These are phyloP conservation scores for Ephemerocybe angulata DNA, from an alignment of 768 basidiomycete genomes.

Conservation along the genomic window DNA sequence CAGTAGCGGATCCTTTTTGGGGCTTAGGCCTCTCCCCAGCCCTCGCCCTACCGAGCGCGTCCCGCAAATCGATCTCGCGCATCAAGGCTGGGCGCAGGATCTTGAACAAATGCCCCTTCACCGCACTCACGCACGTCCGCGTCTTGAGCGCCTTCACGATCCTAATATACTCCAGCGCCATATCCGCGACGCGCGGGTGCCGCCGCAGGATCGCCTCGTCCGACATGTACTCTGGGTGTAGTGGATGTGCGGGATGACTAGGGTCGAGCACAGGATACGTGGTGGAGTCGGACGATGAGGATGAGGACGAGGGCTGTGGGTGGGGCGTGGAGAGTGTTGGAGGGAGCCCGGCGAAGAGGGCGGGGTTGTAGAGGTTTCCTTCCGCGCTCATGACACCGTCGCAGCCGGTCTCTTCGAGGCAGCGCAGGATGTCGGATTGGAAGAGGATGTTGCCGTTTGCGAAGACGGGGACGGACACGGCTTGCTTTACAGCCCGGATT, in stretches of 20 bases:
- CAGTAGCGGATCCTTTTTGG: too few relatives aligned
- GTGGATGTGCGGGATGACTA: slow-evolving; percentile 9
- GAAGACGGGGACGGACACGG: slow-evolving; percentile 89
- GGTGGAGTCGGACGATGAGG: slow-evolving; percentile 6
- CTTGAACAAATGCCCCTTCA: slow-evolving; percentile 94
- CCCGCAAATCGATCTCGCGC: slow-evolving; percentile 66
- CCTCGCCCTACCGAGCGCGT: slow-evolving; percentile 56
- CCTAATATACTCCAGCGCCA: slow-evolving; percentile 84
- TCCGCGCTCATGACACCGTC: slow-evolving; percentile 96
- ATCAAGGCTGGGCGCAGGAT: slow-evolving; percentile 75
- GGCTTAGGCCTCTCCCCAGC: slow-evolving; percentile 10
- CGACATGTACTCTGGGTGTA: slow-evolving; percentile 18
- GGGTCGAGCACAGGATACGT: slow-evolving; percentile 3
- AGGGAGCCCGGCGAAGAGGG: slow-evolving; percentile 55
- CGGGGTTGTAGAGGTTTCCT: slow-evolving; percentile 90
- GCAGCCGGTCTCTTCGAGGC: slow-evolving; percentile 79
- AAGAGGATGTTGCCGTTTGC: slow-evolving; percentile 96
- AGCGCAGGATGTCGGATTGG: slow-evolving; percentile 74
- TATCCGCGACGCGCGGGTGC: slow-evolving; percentile 55
- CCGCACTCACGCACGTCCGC: slow-evolving; percentile 63
- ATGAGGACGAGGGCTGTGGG: neutral
- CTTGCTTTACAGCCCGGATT: slow-evolving; percentile 87
- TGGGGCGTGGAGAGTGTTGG: neutral
- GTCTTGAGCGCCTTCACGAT: slow-evolving; percentile 74
- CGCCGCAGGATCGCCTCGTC: slow-evolving; percentile 34